phyloP scores from a whole-genome alignment of 129 eudicot genomes.

The Smallanthus sonchifolius region DNA sequence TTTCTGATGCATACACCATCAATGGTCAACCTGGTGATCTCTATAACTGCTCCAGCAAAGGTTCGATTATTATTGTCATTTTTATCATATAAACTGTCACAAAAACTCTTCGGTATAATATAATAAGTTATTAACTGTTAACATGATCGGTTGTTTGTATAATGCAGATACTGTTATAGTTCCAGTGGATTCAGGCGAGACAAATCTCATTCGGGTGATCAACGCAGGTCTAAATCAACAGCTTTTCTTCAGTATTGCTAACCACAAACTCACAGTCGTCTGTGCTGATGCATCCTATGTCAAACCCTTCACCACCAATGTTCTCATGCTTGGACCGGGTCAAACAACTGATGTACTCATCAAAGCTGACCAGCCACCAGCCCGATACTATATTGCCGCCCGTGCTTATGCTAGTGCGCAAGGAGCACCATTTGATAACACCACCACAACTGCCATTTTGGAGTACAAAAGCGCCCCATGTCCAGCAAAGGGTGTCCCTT shows the following conservation, averaged over 20 bases:
- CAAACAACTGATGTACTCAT: slow-evolving; percentile 95
- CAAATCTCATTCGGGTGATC: slow-evolving; percentile 60
- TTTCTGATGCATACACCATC: slow-evolving; percentile 89
- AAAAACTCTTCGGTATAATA: background rate
- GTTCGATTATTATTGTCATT: slow-evolving; percentile 21
- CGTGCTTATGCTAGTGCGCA: slow-evolving; percentile 92
- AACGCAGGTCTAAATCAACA: slow-evolving; percentile 84
- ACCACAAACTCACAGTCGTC: slow-evolving; percentile 77
- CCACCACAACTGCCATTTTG: slow-evolving; percentile 96
- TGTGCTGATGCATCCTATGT: slow-evolving; percentile 94
- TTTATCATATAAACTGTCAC: background rate
- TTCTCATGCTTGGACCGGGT: slow-evolving; percentile 97
- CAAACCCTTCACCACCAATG: slow-evolving; percentile 86
- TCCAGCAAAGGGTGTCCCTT: slow-evolving; percentile 41
- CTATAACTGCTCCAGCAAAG: slow-evolving; percentile 77
- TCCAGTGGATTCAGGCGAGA: slow-evolving; percentile 79
- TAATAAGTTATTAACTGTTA: background rate
- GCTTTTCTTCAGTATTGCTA: slow-evolving; percentile 79
- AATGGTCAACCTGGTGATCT: slow-evolving; percentile 98
- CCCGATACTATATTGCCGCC: slow-evolving; percentile 84
- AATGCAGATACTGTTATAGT: slow-evolving; percentile 70
- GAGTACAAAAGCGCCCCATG: slow-evolving; percentile 79
- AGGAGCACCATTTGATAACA: slow-evolving; percentile 84
- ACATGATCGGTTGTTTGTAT: slow-evolving; percentile 7
- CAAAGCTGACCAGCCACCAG: slow-evolving; percentile 84